A percentile compares a stretch with the other conserved stretches of the same genome.
Evolutionary conservation across 768 basidiomycete genomes (phyloP).

Genomic region (Agrocybe praecox): DNA sequence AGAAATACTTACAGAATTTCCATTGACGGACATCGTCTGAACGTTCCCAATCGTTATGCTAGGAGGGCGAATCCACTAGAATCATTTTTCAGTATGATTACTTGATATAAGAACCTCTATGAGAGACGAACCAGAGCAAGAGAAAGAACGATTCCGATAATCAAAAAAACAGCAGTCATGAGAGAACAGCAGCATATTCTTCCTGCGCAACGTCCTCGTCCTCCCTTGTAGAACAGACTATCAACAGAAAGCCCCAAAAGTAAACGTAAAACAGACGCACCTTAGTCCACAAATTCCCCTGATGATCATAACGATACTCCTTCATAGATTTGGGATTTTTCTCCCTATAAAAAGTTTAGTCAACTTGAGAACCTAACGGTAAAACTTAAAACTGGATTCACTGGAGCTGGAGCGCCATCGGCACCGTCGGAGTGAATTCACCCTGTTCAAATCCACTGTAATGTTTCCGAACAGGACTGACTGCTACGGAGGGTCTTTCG

Average conservation of each 20-base stretch:
- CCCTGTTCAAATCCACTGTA: slow-evolving; percentile 42
- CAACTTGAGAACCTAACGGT: not conserved
- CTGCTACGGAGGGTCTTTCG: slow-evolving; percentile 14
- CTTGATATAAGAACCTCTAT: not conserved
- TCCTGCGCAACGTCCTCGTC: slow-evolving; percentile 59
- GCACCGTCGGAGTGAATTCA: slow-evolving; percentile 38
- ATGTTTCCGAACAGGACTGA: slow-evolving; percentile 27
- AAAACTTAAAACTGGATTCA: slow-evolving; percentile 8
- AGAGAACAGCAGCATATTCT: slow-evolving; percentile 79
- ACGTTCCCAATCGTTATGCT: slow-evolving; percentile 59
- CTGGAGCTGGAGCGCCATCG: slow-evolving; percentile 27
- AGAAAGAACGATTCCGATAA: slow-evolving; percentile 66
- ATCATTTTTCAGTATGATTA: not conserved
- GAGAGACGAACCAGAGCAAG: slow-evolving; percentile 63
- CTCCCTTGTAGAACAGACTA: too few relatives aligned
- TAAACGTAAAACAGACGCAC: slow-evolving; percentile 29
- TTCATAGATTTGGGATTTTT: slow-evolving; percentile 42
- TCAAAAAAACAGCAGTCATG: slow-evolving; percentile 62
- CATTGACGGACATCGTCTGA: slow-evolving; percentile 34
- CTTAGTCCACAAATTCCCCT: slow-evolving; percentile 72
- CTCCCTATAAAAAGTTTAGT: not conserved
- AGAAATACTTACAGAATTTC: slow-evolving; percentile 46
- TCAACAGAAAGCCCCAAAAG: too few relatives aligned
- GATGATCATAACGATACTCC: slow-evolving; percentile 56
- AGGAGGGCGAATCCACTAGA: slow-evolving; percentile 79